Evolutionary conservation across 768 basidiomycete genomes (phyloP).

Genomic region (Russula sp.): DNA sequence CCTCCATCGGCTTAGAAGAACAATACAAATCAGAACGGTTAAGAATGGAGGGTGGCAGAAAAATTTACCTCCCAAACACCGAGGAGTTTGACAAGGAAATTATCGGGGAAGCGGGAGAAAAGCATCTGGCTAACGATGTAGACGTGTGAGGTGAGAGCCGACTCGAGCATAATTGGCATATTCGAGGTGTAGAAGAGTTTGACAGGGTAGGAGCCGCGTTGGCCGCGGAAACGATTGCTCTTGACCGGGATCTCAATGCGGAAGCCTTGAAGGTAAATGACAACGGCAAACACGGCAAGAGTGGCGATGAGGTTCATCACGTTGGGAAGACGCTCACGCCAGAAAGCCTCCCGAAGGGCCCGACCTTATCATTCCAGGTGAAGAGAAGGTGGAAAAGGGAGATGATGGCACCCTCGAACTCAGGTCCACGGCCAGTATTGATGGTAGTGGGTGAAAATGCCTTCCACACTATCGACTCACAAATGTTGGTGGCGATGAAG

Average conservation of each 20-base stretch:
- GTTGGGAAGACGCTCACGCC: conserved; percentile 94
- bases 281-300: conserved; percentile 83
- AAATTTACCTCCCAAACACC: conserved; percentile 94
- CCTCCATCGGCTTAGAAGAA: conserved; percentile 74
- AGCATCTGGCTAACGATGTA: conserved; percentile 98
- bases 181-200: conserved; percentile 99
- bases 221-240: conserved; percentile 94
- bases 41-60: background rate
- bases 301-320: conserved; percentile 97
- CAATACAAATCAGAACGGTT: conserved; percentile 12
- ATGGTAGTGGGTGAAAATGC: conserved; percentile 97
- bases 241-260: conserved; percentile 98
- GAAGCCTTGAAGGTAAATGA: conserved; percentile 99
- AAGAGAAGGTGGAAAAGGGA: conserved; percentile 96
- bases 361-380: conserved; percentile 98
- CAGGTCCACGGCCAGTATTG: conserved; percentile 96
- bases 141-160: conserved; percentile 87
- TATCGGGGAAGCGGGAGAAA: conserved; percentile 83
- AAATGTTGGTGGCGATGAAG: conserved; percentile 99
- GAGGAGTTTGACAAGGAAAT: conserved; percentile 83
- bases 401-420: conserved; percentile 96
- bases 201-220: conserved; percentile 91
- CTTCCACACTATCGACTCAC: conserved; percentile 99
- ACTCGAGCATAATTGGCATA: conserved; percentile 99
- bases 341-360: conserved; percentile 96